Evolutionary conservation across 768 basidiomycete genomes (phyloP).

Genomic region (Xerocomellus intermedius): DNA sequence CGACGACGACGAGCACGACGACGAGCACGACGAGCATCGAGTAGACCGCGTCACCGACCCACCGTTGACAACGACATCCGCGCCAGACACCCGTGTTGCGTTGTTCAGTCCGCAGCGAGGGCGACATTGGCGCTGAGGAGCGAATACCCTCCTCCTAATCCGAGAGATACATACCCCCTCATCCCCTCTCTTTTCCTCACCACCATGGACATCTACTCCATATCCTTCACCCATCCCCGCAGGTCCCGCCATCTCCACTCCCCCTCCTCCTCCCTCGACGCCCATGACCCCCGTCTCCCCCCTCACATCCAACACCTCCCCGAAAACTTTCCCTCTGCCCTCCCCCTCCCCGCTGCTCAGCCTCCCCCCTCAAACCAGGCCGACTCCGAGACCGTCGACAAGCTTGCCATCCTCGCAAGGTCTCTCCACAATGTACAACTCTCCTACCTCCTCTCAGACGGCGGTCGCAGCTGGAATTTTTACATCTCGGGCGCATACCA

Average conservation of each 20-base stretch:
- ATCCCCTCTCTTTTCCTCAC: background rate
- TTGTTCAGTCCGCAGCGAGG: conserved; percentile 1
- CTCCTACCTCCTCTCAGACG: conserved; percentile 72
- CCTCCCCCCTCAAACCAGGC: conserved; percentile 36
- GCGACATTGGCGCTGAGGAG: conserved; percentile 21
- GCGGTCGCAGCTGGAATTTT: conserved; percentile 76
- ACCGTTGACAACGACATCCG: conserved; percentile 5
- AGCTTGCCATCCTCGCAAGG: conserved; percentile 77
- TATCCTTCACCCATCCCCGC: conserved; percentile 90
- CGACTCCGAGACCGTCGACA: conserved; percentile 74
- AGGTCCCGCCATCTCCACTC: conserved; percentile 64
- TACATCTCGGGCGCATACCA: conserved; percentile 89
- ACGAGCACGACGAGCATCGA: conserved; percentile 20
- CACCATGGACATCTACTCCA: conserved; percentile 90
- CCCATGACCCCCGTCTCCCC: conserved; percentile 48
- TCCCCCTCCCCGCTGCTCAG: conserved; percentile 40
- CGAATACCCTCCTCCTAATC: conserved; percentile 29
- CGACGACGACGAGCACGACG: conserved; percentile 13
- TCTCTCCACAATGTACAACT: conserved; percentile 81
- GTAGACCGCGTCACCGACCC: conserved; percentile 19
- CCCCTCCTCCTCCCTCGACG: conserved; percentile 62
- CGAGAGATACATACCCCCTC: conserved; percentile 20
- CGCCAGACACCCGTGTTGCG: background rate
- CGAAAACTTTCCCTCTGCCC: conserved; percentile 33
- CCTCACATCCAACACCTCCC: conserved; percentile 37